phyloP scores from a whole-genome alignment of 2,329 filamentous ascomycete genomes.

The Ustilaginoidea virens region DNA sequence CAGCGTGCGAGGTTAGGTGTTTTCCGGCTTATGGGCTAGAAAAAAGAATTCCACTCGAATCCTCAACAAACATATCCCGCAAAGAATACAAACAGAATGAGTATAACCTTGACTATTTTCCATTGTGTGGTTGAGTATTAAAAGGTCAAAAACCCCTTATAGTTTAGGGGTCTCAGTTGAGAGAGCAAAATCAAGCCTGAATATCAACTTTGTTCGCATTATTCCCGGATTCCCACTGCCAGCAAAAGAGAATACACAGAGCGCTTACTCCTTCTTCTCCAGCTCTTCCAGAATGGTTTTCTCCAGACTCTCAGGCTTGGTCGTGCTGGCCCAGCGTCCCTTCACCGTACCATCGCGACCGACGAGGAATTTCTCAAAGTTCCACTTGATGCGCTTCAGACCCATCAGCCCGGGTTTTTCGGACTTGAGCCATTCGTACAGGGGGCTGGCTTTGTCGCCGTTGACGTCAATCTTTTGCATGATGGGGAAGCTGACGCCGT shows the following conservation, averaged over 20 bases:
- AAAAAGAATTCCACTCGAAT: no score
- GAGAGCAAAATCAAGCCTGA: background rate
- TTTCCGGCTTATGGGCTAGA: no score
- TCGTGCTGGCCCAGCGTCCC: constrained; percentile 72
- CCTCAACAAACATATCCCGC: no score
- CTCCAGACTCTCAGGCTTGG: constrained; percentile 73
- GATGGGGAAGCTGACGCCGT: constrained; percentile 79
- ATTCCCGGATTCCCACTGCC: background rate
- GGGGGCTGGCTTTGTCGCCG: constrained; percentile 60
- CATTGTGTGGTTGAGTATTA: no score
- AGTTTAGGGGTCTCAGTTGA: no score
- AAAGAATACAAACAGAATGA: no score
- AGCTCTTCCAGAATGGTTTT: constrained; percentile 61
- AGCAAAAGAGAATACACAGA: no score
- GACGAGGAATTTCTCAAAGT: constrained; percentile 97
- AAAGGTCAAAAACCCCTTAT: no score
- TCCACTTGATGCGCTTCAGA: constrained; percentile 92
- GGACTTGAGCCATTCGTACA: constrained; percentile 48
- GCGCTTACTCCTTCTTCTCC: constrained; percentile 25
- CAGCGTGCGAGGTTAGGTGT: no score
- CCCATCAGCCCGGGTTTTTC: constrained; percentile 73
- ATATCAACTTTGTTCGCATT: background rate
- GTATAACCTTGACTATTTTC: no score
- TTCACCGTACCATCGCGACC: constrained; percentile 75
- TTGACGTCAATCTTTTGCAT: constrained; percentile 91